These are phyloP conservation scores for Ceratocystis colombiana DNA, from an alignment of 2,329 filamentous ascomycete genomes.

Conservation along the genomic window DNA sequence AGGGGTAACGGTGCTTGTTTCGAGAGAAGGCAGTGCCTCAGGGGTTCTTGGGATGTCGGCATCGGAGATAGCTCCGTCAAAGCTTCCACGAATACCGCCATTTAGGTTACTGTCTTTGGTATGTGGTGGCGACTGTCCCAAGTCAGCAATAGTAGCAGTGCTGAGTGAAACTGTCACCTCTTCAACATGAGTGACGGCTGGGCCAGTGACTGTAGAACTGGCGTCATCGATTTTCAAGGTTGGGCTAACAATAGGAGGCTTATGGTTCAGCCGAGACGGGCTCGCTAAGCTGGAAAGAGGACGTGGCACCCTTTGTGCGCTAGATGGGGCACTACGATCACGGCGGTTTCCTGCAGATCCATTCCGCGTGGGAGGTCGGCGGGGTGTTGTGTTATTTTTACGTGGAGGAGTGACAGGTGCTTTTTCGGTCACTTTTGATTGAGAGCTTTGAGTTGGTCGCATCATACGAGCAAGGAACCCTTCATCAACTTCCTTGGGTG, in stretches of 20 bases:
- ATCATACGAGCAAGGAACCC: conserved; percentile 73
- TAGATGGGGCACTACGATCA: conserved; percentile 21
- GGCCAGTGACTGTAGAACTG: not conserved
- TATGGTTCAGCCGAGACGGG: conserved; percentile 12
- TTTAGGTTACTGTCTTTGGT: not conserved
- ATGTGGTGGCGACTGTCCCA: not conserved
- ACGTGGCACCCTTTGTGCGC: conserved; percentile 17
- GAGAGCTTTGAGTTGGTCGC: conserved; percentile 60
- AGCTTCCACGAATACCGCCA: not conserved
- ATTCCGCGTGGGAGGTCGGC: conserved; percentile 23
- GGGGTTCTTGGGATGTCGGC: conserved; percentile 21
- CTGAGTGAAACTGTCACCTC: not conserved
- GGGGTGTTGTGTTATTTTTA: conserved; percentile 30
- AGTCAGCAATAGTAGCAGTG: not conserved
- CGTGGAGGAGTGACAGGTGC: conserved; percentile 41
- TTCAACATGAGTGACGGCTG: not conserved
- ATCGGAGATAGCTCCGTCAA: conserved; percentile 17
- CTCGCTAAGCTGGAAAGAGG: conserved; percentile 20
- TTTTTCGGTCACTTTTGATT: conserved; percentile 59
- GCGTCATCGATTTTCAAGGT: conserved; percentile 6
- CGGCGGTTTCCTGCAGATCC: conserved; percentile 10
- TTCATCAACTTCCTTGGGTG: conserved; percentile 52
- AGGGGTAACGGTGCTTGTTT: conserved; percentile 22
- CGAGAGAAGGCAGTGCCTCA: conserved; percentile 22
- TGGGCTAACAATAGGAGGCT: not conserved